Base-by-base conservation (phyloP, 352 stramenopile species). In the Pythium dissotocum region DNA sequence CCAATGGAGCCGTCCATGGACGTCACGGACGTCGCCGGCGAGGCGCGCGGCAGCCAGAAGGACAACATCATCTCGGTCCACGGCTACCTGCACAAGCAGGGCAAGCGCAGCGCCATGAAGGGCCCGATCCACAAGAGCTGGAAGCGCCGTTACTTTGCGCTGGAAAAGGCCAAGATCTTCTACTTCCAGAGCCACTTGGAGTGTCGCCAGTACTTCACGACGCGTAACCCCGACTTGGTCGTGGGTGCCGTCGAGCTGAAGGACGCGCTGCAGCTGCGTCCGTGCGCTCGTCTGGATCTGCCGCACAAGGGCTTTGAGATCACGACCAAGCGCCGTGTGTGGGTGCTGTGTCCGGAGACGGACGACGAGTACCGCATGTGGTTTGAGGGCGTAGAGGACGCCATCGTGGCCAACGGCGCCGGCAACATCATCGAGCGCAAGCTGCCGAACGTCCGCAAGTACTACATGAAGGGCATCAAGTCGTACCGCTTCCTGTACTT, bases 51-150 rank as follows among this genome's bases (percentile, higher is more conserved):
- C 21, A 79, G 72, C 49, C 74, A 80, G 42, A 82, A 91, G 69
- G 81, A 81, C 77, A 95, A 95, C 75, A 88, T 95, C 73, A 95
- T 95, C 64, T 91, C 85, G 49, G 86, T 95, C 48, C 88, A 95
- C 69, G 88, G 88, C 58, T 95, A 94, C 78, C 81, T 95, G 80
- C 86, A 95, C 88, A 95, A 95, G 73, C 88, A 95, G 69, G 88
- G 85, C 67, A 95, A 94, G 75, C 88, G 88, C 53, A 72, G 87
- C 28, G 94, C 83, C 7, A 90, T 95, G 66, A 95, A 94, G 75
- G 88, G 88, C 1, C 88, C 88, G 24, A 89, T 95, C 64, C 85
- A 94, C 77, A 95, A 95, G 75, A 88, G 75, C 42, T 95, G 88
- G 88, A 93, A 93, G 65, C 83, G 84, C 26, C 88, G 88, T 21